Percentiles rank a stretch among this genome's conserved stretches.
Conservation (phyloP, 495 filamentous ascomycete species). For the Neohortaea acidophila region DNA sequence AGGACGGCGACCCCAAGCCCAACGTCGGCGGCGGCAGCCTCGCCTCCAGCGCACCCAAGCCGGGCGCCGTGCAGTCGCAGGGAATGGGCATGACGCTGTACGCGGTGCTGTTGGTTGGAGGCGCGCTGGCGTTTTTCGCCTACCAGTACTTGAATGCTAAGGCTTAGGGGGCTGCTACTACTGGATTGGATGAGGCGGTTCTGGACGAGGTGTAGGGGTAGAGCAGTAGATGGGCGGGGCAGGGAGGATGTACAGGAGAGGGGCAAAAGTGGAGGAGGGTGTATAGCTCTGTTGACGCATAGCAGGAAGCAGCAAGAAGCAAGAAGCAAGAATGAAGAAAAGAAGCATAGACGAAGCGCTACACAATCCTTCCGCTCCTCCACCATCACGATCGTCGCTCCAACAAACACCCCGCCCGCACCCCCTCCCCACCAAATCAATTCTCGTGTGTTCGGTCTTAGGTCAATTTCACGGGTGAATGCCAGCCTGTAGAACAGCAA, state of each 20-base stretch:
- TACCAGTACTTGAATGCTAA: slow-evolving; percentile 72
- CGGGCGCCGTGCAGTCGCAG: slow-evolving; percentile 25
- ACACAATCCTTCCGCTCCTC: too few relatives aligned
- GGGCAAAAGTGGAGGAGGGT: background rate
- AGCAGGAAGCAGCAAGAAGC: too few relatives aligned
- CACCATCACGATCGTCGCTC: too few relatives aligned
- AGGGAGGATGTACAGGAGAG: background rate
- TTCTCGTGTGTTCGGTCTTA: too few relatives aligned
- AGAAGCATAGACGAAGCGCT: too few relatives aligned
- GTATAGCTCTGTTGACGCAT: too few relatives aligned
- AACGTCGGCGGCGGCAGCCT: slow-evolving; percentile 36
- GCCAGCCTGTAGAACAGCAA: too few relatives aligned
- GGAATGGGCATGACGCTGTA: slow-evolving; percentile 72
- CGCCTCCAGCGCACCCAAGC: slow-evolving; percentile 31
- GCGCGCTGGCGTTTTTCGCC: slow-evolving; percentile 57
- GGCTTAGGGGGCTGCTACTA: slow-evolving; percentile 12
- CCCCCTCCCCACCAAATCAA: too few relatives aligned
- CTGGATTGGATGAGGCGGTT: slow-evolving; percentile 9
- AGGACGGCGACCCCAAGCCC: slow-evolving; percentile 78
- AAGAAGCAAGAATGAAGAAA: too few relatives aligned
- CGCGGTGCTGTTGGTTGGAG: slow-evolving; percentile 65
- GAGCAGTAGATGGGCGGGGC: background rate
- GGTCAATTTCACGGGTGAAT: too few relatives aligned
- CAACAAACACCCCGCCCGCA: too few relatives aligned
- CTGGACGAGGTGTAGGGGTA: background rate